Evolutionary conservation across 208 protist species (phyloP).

Genomic region (Wallacemonas rigidus): DNA sequence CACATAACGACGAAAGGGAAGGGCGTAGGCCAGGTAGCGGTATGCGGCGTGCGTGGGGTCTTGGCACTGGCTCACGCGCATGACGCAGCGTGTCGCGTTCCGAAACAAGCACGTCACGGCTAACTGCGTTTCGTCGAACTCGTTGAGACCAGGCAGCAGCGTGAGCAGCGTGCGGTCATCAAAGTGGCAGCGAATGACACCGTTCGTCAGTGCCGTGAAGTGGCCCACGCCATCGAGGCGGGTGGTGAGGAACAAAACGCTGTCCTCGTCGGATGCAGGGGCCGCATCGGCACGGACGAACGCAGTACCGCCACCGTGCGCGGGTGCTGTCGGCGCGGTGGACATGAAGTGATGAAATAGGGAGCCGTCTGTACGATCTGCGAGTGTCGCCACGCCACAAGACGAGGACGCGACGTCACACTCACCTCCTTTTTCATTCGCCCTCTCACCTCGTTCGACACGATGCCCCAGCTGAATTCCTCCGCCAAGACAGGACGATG

Average conservation of each 20-base stretch:
- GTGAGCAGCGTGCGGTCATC: conserved; percentile 80
- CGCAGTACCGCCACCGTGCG: too few species aligned
- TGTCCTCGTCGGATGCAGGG: conserved; percentile 7
- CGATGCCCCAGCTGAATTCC: too few species aligned
- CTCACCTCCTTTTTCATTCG: too few species aligned
- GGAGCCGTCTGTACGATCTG: conserved; percentile 25
- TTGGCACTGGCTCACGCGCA: conserved; percentile 60
- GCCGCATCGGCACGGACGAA: too few species aligned
- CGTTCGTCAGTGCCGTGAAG: conserved; percentile 84
- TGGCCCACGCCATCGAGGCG: conserved; percentile 74
- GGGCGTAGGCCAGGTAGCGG: conserved; percentile 65
- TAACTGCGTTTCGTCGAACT: conserved; percentile 58
- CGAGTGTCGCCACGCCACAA: conserved; percentile 2
- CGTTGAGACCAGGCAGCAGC: conserved; percentile 63
- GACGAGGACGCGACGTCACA: neutral
- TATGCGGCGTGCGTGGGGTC: conserved; percentile 43
- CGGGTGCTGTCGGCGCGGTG: neutral
- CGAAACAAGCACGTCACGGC: conserved; percentile 62
- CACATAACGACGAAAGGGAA: conserved; percentile 75
- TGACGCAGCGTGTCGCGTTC: conserved; percentile 62
- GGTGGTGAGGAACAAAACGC: conserved; percentile 59
- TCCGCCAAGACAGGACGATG: too few species aligned
- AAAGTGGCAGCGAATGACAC: conserved; percentile 73
- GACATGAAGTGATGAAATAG: conserved; percentile 6
- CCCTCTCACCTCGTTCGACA: too few species aligned